Evolutionary conservation across 2,329 filamentous ascomycete genomes (phyloP), one percentile per base, ranked within the genome.

Genomic region (Monosporascus ibericus): DNA sequence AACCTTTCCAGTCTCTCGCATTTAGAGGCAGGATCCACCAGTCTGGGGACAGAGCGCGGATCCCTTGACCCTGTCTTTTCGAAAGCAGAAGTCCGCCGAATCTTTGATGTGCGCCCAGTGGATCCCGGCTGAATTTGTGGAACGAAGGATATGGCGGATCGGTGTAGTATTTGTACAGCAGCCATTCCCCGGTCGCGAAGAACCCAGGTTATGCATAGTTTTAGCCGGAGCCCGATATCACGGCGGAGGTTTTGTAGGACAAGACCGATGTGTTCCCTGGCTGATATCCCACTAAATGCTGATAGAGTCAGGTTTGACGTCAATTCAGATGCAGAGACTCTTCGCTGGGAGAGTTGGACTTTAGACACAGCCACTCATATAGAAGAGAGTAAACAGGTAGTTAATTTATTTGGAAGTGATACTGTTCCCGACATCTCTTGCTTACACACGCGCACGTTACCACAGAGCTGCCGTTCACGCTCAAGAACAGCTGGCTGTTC

Each of bases 401-500:
- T 30, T 30, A 30, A 2, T 11, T 30, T 30, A 30, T 30, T 30
- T 9, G 27, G 27, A 30, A 30, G 9, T 30, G 25, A 30, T 30
- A 30, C 6, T 30, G 8, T 3, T 30, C 27, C 27, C 9, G 9
- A 8, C 27, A 4, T 11, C 27, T 30, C 27, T 30, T 52, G 39
- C 57, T 65, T 54, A 70, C 56, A 51, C 1, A 15, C 42, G 9
- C 17, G n/a, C 22, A 2, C 8, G 11, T 40, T 52, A 48, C 34
- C 46, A 59, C 68, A 95, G 92, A 99, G 84, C 89, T 99, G 63
- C 89, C 81, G 72, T 94, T 88, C 68, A 95, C 91, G 57, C 90
- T 99, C 69, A 90, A 97, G 78, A 85, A 92, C 80, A 94, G 88
- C 74, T 85, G 85, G 58, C 87, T 99, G 61, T 97, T 97, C 81